Base-by-base conservation (phyloP, 129 eudicot species). In the Cynara cardunculus region DNA sequence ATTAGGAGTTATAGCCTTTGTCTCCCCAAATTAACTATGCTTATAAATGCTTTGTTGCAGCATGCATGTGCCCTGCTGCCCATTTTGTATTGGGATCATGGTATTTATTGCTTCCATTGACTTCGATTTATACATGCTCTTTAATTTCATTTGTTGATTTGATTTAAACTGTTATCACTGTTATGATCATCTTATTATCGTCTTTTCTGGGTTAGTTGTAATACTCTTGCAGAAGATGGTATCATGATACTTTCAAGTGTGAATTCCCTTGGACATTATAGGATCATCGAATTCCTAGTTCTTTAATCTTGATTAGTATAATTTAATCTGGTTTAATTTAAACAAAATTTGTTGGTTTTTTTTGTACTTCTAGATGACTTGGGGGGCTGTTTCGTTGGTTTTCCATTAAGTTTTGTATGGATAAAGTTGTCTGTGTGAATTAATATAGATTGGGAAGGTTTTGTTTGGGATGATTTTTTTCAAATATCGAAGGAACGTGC, bases 1-100 rank as follows among this genome's bases (percentile, higher is more conserved):
- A 62, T 76, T 82, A 72, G 77, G 77, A 85, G 76, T 80, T 83
- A 85, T 80, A 37, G 91, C 62, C 30, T 83, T 59, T 80, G 89
- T 83, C 87, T 83, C 61, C 81, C 78, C 32, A 75, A 69, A 85
- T 85, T 85, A 73, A 88, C 75, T 88, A 81, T 69, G 81, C 82
- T 71, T 83, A 53, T 83, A 77, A 78, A 78, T 84, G 81, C 84
- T 12, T 49, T 80, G 82, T 76, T 84, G 81, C 87, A 84, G 78
- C 61, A 78, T 82, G 88, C 91, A 85, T 82, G 86, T 84, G 88
- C 75, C 85, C 72, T 77, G 61, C 85, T 81, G 71, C 79, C 80
- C 82, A 74, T 77, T 69, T 82, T 35, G 61, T 74, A 30, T 82
- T 34, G 22, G 81, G 84, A 80, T 76, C 85, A 32, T 76, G 66